Conservation (phyloP, 2,329 filamentous ascomycete genomes). For the Sarocladium kiliense region DNA sequence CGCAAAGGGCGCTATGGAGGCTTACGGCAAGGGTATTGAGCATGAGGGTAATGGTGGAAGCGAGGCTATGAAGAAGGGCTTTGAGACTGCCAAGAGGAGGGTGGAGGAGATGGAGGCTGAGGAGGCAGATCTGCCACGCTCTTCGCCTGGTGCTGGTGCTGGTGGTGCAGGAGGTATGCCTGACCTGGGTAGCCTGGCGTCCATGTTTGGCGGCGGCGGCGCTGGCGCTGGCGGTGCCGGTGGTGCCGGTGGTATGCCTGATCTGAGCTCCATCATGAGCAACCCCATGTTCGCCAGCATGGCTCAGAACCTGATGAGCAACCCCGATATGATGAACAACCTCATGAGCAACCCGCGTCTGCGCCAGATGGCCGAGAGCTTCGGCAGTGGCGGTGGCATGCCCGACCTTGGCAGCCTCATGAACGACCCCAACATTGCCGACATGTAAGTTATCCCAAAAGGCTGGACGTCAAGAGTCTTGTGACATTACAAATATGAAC, state of each 20-base stretch:
- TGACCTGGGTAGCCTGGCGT: slow-evolving; percentile 63
- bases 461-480: not conserved
- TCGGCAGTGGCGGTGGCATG: slow-evolving; percentile 76
- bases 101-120: slow-evolving; percentile 70
- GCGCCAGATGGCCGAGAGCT: slow-evolving; percentile 79
- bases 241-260: slow-evolving; percentile 75
- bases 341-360: slow-evolving; percentile 92
- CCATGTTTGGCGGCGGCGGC: slow-evolving; percentile 61
- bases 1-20: slow-evolving; percentile 86
- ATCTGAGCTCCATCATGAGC: slow-evolving; percentile 81
- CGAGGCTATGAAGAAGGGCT: slow-evolving; percentile 96
- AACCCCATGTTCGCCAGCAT: slow-evolving; percentile 98
- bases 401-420: slow-evolving; percentile 82
- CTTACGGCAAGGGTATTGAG: slow-evolving; percentile 88
- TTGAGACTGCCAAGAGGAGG: slow-evolving; percentile 83
- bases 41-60: slow-evolving; percentile 90
- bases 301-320: slow-evolving; percentile 96
- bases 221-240: slow-evolving; percentile 55
- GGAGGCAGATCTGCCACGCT: slow-evolving; percentile 32
- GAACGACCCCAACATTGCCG: slow-evolving; percentile 86
- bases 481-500: not conserved
- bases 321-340: slow-evolving; percentile 86
- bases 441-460: slow-evolving; percentile 65
- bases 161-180: slow-evolving; percentile 64
- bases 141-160: slow-evolving; percentile 47